phyloP scores from a whole-genome alignment of 2,329 filamentous ascomycete genomes.

The Botrytis hyacinthi region DNA sequence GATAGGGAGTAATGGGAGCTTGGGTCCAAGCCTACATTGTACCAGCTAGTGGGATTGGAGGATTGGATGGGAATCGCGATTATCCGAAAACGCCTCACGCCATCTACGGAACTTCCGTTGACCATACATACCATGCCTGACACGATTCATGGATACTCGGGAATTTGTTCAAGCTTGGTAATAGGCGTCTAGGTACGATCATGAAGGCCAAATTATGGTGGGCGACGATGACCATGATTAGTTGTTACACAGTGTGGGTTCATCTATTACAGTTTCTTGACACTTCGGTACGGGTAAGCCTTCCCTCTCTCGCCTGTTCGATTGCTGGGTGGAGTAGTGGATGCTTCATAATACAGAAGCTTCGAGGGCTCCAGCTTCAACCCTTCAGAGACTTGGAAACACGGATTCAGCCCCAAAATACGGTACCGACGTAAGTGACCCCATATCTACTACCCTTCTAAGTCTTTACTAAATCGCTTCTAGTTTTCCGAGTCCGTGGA shows the following conservation, averaged over 20 bases:
- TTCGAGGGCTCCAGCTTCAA: constrained; percentile 3
- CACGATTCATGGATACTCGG: constrained; percentile 14
- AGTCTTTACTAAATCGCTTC: neutral
- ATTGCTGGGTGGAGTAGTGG: neutral
- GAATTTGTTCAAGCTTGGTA: constrained; percentile 5
- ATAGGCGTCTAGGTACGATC: neutral
- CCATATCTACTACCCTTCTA: neutral
- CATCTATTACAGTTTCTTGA: constrained; percentile 1
- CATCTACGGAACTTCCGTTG: neutral
- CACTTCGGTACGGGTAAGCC: neutral
- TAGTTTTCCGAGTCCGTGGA: constrained; percentile 4
- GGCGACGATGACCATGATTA: neutral
- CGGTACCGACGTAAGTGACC: neutral
- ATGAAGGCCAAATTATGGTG: neutral
- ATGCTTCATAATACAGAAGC: neutral
- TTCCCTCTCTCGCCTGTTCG: neutral
- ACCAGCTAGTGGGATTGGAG: neutral
- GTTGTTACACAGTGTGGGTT: neutral
- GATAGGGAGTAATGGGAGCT: neutral
- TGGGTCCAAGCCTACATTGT: neutral
- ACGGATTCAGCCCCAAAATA: neutral
- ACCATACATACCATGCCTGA: neutral
- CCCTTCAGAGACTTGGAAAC: constrained; percentile 9
- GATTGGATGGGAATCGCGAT: neutral
- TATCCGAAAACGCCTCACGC: constrained; percentile 10